A percentile compares a stretch with the other conserved stretches of the same genome.
Evolutionary conservation across 2,329 filamentous ascomycete species (phyloP).

Genomic region (Biscogniauxia mediterranea): DNA sequence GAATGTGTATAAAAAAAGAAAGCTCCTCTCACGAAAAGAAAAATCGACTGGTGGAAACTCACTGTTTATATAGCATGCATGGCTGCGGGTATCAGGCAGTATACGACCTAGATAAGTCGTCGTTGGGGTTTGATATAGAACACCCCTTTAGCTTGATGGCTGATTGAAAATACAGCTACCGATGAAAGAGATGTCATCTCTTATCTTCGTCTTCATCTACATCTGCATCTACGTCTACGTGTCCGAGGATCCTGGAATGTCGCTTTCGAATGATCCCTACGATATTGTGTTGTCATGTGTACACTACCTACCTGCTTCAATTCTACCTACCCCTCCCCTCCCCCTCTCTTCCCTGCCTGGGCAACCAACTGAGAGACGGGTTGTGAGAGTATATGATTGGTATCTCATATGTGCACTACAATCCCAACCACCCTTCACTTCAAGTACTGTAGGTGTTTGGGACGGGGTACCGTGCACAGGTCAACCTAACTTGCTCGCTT

Average conservation of each 20-base stretch:
- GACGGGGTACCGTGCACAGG: not conserved
- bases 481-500: not conserved
- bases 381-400: not conserved
- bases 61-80: slow-evolving; percentile 14
- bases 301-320: no score
- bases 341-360: no score
- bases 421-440: not conserved
- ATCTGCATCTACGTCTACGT: not conserved
- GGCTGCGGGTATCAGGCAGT: slow-evolving; percentile 11
- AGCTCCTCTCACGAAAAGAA: slow-evolving; percentile 33
- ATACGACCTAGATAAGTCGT: slow-evolving; percentile 16
- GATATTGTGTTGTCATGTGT: no score
- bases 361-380: no score
- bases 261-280: no score
- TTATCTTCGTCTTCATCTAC: not conserved
- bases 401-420: not conserved
- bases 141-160: slow-evolving; percentile 10
- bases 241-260: no score
- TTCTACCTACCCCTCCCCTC: no score
- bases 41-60: slow-evolving; percentile 21
- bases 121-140: slow-evolving; percentile 14
- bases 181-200: slow-evolving; percentile 16
- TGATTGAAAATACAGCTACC: slow-evolving; percentile 7
- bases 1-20: slow-evolving; percentile 31
- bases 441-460: not conserved